A percentile compares a stretch with the other conserved stretches of the same genome.
Evolutionary conservation across 805 yeast genomes (phyloP).

Genomic region (Metschnikowia henanensis): DNA sequence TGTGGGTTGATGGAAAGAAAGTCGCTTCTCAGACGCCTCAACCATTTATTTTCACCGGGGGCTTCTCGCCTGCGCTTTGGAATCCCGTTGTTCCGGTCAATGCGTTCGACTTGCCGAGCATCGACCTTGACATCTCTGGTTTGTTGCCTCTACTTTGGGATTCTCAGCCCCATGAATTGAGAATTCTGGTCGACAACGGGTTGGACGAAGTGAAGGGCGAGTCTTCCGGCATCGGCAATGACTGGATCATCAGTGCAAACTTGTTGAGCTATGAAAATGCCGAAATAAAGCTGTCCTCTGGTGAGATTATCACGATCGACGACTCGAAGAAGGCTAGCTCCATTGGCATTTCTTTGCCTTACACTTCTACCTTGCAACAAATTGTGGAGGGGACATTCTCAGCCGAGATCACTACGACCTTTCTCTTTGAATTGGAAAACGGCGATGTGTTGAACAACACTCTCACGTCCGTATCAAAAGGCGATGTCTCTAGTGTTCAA

Average conservation of each 20-base stretch:
- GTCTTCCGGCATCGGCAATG: slow-evolving; percentile 38
- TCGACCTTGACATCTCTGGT: slow-evolving; percentile 69
- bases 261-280: slow-evolving; percentile 53
- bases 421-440: slow-evolving; percentile 37
- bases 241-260: slow-evolving; percentile 63
- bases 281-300: slow-evolving; percentile 38
- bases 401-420: slow-evolving; percentile 32
- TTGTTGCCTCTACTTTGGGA: slow-evolving; percentile 69
- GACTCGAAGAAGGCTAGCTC: slow-evolving; percentile 24
- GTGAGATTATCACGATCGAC: slow-evolving; percentile 30
- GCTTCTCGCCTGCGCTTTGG: slow-evolving; percentile 80
- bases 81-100: slow-evolving; percentile 71
- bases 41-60: slow-evolving; percentile 80
- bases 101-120: slow-evolving; percentile 72
- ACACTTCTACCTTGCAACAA: slow-evolving; percentile 36
- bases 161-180: slow-evolving; percentile 28
- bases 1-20: slow-evolving; percentile 57
- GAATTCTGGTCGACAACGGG: slow-evolving; percentile 17
- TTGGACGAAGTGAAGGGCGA: slow-evolving; percentile 17
- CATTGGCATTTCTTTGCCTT: slow-evolving; percentile 39
- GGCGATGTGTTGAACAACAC: slow-evolving; percentile 35
- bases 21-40: slow-evolving; percentile 66
- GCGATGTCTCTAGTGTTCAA: slow-evolving; percentile 40
- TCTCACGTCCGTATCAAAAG: slow-evolving; percentile 27
- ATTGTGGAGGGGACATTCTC: slow-evolving; percentile 35